These are phyloP conservation scores for Blakeslea trispora DNA, from an alignment of 371 early-diverging fungal species.

Conservation along the genomic window DNA sequence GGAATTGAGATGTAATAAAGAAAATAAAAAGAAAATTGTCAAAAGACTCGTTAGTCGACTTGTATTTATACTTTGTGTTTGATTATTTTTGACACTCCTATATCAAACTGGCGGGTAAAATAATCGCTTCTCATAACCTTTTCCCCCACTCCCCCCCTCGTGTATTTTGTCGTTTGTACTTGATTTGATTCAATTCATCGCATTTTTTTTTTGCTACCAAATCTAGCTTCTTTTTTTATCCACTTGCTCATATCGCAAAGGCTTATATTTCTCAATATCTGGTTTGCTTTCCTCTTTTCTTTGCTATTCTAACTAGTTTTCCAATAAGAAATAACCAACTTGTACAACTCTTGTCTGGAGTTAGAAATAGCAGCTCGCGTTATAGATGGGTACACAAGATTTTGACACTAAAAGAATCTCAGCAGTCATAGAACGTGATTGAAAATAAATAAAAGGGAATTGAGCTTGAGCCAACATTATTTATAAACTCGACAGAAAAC, in stretches of 20 bases:
- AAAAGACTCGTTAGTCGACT: not conserved
- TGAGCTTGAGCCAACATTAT: not conserved
- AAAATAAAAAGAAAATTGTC: not conserved
- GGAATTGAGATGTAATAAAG: not conserved
- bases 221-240: not conserved
- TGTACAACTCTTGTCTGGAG: not conserved
- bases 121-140: no score
- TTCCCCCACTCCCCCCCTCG: no score
- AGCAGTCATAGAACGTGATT: not conserved
- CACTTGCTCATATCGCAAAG: not conserved
- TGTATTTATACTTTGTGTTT: constrained; percentile 2
- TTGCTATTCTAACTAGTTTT: not conserved
- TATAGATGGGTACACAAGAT: not conserved
- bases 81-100: not conserved
- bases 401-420: not conserved
- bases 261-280: not conserved
- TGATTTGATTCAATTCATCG: no score
- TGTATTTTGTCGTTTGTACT: no score
- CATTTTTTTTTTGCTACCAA: no score
- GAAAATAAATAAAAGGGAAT: constrained; percentile 1
- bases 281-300: not conserved
- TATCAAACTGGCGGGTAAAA: constrained; percentile 3
- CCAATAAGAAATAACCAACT: not conserved
- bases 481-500: not conserved
- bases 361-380: not conserved